These are phyloP conservation scores for Cryphonectria nitschkei DNA, from an alignment of 2,329 filamentous ascomycete genomes.

Conservation along the genomic window DNA sequence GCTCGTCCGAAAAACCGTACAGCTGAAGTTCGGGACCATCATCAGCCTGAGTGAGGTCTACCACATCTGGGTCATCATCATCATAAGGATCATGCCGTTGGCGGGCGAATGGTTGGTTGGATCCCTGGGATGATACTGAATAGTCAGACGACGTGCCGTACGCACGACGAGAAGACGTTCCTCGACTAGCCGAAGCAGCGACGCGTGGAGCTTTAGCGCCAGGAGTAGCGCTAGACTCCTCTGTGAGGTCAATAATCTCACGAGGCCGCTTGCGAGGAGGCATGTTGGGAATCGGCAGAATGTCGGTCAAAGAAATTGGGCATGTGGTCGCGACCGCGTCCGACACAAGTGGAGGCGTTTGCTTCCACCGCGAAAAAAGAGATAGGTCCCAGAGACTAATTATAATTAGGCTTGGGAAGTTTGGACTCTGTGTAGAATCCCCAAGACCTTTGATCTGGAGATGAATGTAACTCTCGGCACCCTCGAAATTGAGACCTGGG, in stretches of 20 bases:
- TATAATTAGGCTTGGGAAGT: neutral
- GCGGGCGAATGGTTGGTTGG: constrained; percentile 9
- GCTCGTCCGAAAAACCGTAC: constrained; percentile 53
- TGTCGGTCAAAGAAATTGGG: neutral
- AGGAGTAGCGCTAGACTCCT: constrained; percentile 36
- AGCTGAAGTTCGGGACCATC: constrained; percentile 48
- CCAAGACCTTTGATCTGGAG: neutral
- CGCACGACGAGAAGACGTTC: neutral
- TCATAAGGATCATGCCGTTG: constrained; percentile 23
- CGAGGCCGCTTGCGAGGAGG: constrained; percentile 41
- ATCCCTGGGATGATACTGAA: neutral
- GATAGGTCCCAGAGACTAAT: neutral
- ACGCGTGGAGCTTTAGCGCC: constrained; percentile 29
- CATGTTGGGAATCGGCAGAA: constrained; percentile 6
- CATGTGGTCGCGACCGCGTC: neutral
- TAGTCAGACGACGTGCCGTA: constrained; percentile 11
- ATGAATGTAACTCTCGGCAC: neutral
- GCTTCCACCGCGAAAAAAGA: neutral
- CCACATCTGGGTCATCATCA: constrained; percentile 43
- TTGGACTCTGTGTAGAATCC: neutral
- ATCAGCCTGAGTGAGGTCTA: constrained; percentile 50
- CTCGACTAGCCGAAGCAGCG: constrained; percentile 31
- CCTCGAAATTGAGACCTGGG: neutral
- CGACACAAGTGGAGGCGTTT: neutral
- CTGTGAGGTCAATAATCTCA: constrained; percentile 48